These are phyloP conservation scores for Neurospora sp. DNA, from an alignment of 495 filamentous ascomycete species.

Conservation along the genomic window DNA sequence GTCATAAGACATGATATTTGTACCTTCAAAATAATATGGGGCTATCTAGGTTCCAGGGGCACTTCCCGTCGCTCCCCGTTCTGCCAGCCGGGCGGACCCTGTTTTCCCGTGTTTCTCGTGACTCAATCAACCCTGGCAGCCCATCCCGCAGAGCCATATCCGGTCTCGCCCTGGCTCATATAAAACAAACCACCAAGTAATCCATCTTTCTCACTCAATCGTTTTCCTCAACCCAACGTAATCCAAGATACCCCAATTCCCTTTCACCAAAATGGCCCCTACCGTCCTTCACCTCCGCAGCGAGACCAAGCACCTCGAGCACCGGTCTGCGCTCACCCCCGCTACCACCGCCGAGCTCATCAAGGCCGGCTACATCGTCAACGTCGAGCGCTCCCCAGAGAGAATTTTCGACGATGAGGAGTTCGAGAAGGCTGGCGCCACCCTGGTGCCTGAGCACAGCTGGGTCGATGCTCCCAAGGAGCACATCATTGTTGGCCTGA, in stretches of 20 bases:
- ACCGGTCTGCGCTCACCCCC: slow-evolving; percentile 43
- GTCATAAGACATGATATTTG: neutral
- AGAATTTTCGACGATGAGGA: slow-evolving; percentile 76
- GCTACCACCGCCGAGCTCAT: slow-evolving; percentile 68
- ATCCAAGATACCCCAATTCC: neutral
- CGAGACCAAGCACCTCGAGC: slow-evolving; percentile 48
- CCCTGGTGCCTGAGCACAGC: slow-evolving; percentile 68
- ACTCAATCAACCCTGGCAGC: neutral
- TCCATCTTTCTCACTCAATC: neutral
- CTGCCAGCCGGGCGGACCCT: neutral
- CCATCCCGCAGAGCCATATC: neutral
- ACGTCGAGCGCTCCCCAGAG: slow-evolving; percentile 68
- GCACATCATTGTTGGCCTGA: slow-evolving; percentile 82
- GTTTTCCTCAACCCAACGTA: neutral
- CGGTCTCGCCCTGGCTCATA: neutral
- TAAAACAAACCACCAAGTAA: neutral
- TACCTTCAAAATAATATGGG: neutral
- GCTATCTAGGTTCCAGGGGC: neutral
- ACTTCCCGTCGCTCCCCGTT: neutral
- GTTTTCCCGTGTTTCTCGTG: neutral
- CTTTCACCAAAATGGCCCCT: slow-evolving; percentile 20
- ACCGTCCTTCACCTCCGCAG: slow-evolving; percentile 36
- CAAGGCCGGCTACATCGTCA: slow-evolving; percentile 73
- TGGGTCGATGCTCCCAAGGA: slow-evolving; percentile 69
- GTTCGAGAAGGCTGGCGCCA: slow-evolving; percentile 55